Base-by-base conservation (phyloP, 495 filamentous ascomycete species). In the Neurospora sp. region DNA sequence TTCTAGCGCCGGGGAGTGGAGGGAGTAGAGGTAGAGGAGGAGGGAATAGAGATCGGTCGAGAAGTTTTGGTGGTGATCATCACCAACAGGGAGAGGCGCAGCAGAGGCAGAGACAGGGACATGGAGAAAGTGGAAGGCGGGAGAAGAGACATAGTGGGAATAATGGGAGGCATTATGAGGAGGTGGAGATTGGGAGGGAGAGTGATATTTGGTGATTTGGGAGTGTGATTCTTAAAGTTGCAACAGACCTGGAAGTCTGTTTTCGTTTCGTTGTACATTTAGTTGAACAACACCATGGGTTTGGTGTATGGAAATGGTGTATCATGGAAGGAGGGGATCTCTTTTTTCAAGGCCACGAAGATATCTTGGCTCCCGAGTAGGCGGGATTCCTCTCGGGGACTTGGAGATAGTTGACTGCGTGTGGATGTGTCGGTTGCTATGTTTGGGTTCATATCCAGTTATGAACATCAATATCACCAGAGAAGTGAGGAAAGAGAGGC, bases 101-200 rank as follows among this genome's bases (percentile, higher is more conserved):
- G 11, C 4, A 11, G 27, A n/a, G 48, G 71, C 37, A 39, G 70
- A 59, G 61, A 75, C 20, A 68, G 22, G 12, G 46, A 39, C 12
- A 41, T 40, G 14, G 38, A 38, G 39, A 22, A 38, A 14, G 69
- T 27, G 71, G 73, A 35, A 71, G 74, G 31, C 53, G 6, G 53
- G 53, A 9, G 31, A 65, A 65, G 14, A 35, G 53, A 37, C 22
- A 65, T 18, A 65, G 53, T 65, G 53, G 53, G 14, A 65, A 65
- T 65, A 65, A 65, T 27, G 53, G 53, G 31, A 65, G 71, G 53
- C 71, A 76, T 41, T 78, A 79, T 72, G 71, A 73, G 11, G 76
- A 79, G 73, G 69, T 78, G 61, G 78, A 79, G 71, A 69, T 79
- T 70, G 76, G 76, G 69, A 71, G 71, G 70, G 74, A 72, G 37